Evolutionary conservation across 257 asterid genomes (phyloP).

Genomic region (Jacaranda copaia): DNA sequence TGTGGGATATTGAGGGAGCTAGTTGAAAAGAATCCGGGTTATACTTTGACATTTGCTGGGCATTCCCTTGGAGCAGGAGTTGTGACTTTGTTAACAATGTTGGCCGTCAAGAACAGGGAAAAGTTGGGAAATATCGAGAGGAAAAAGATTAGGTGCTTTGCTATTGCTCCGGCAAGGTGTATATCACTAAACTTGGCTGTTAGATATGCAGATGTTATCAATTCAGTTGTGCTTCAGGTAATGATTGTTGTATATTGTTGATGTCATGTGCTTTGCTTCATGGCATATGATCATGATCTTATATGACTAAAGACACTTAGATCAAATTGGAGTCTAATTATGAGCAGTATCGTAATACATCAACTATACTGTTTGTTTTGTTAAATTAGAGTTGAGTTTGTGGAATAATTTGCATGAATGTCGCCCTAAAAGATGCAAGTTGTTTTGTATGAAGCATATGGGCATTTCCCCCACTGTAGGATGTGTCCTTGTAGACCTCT

Average conservation of each 20-base stretch:
- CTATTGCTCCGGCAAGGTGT: slow-evolving; percentile 97
- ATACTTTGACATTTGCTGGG: slow-evolving; percentile 85
- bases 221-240: slow-evolving; percentile 96
- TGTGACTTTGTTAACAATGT: slow-evolving; percentile 78
- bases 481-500: not conserved
- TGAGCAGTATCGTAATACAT: too few relatives aligned
- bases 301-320: too few relatives aligned
- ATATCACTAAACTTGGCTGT: slow-evolving; percentile 94
- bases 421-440: too few relatives aligned
- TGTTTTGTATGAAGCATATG: too few relatives aligned
- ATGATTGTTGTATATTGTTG: not conserved
- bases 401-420: too few relatives aligned
- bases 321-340: too few relatives aligned
- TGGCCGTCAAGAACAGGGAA: slow-evolving; percentile 78
- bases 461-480: too few relatives aligned
- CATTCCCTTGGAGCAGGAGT: slow-evolving; percentile 99
- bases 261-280: slow-evolving; percentile 2
- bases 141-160: slow-evolving; percentile 87
- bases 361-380: too few relatives aligned
- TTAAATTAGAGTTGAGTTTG: too few relatives aligned
- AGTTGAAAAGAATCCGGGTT: slow-evolving; percentile 58
- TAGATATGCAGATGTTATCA: slow-evolving; percentile 92
- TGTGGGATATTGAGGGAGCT: slow-evolving; percentile 62
- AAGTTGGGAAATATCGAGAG: slow-evolving; percentile 77
- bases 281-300: not conserved